Evolutionary conservation across 495 filamentous ascomycete species (phyloP), one percentile per base, ranked within the genome.

Genomic region (Xylaria acuta): DNA sequence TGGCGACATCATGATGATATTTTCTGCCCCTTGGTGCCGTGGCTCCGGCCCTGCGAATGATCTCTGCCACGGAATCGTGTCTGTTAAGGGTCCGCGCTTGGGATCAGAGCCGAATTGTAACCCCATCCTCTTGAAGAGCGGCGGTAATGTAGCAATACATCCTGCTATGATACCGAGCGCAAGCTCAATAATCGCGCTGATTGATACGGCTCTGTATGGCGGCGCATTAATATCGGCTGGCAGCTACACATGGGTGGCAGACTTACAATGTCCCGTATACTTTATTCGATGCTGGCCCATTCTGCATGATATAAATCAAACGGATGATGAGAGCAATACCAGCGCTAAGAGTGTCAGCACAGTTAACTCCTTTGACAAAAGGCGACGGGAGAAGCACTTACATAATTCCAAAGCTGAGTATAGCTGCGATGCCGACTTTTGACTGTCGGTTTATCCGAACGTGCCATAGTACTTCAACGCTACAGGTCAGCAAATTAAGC

Each of bases 91-190:
- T 40, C 12, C 32, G 7, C 40, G 25, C 49, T 67, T 66, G 27
- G 59, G 7, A 20, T 32, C 27, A 18, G 18, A 32, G n/a, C 38
- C 49, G 12, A 36, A 27, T 2, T 56, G 36, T 3, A 66, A n/a
- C 41, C 53, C 53, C 30, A 71, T 64, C 41, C 43, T 54, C 58
- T 71, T 76, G 20, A 89, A 81, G 8, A 85, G 76, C 11, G 82
- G 81, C 7, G 80, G 78, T 12, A 86, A 56, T 2, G 83, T 84
- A 11, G 82, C 83, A n/a, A 79, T 73, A 65, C 80, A 80, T 1
- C 82, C 82, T 47, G 83, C 82, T 11, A 80, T 80, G 49, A 85
- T 80, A 16, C 82, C 84, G 22, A 86, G 65, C 9, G 79, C 77
- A 6, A 77, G 76, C 72, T 86, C 83, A 56, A 84, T 65, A 8